These are phyloP conservation scores for Ascodesmis nigricans DNA, from an alignment of 495 filamentous ascomycete species.

Conservation along the genomic window DNA sequence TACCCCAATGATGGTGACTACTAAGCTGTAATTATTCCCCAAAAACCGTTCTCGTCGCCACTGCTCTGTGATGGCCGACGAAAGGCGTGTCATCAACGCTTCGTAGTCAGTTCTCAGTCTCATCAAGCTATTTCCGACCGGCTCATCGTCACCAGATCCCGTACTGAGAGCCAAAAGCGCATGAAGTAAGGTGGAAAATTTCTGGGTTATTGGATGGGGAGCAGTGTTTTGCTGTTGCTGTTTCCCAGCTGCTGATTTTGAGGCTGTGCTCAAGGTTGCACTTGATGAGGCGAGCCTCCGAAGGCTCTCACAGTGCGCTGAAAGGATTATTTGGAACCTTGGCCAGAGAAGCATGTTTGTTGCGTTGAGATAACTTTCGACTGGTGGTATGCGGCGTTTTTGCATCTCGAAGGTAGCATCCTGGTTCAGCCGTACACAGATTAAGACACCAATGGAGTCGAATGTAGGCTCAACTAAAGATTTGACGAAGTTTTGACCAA, in stretches of 20 bases:
- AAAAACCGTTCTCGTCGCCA: conserved; percentile 72
- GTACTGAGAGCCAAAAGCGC: conserved; percentile 60
- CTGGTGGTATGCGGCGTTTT: conserved; percentile 66
- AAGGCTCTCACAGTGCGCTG: conserved; percentile 72
- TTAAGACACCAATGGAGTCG: conserved; percentile 65
- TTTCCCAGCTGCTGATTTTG: conserved; percentile 29
- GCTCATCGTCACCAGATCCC: conserved; percentile 82
- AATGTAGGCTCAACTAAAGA: conserved; percentile 50
- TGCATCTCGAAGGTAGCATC: conserved; percentile 83
- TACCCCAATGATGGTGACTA: conserved; percentile 71
- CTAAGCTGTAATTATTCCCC: conserved; percentile 80
- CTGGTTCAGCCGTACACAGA: conserved; percentile 86
- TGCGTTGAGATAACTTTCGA: conserved; percentile 80
- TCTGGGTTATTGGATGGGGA: conserved; percentile 75
- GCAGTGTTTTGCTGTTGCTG: conserved; percentile 51
- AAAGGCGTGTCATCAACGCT: conserved; percentile 43
- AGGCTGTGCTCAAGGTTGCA: conserved; percentile 34
- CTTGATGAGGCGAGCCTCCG: conserved; percentile 34
- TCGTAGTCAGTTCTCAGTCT: conserved; percentile 61
- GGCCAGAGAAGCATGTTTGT: conserved; percentile 95
- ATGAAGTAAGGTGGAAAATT: conserved; percentile 75
- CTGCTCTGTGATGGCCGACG: conserved; percentile 29
- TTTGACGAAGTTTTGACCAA: conserved; percentile 58
- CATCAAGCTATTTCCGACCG: conserved; percentile 55
- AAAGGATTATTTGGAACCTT: conserved; percentile 80